phyloP scores from a whole-genome alignment of 805 yeast genomes.

The Saccharomycopsis capsularis region DNA sequence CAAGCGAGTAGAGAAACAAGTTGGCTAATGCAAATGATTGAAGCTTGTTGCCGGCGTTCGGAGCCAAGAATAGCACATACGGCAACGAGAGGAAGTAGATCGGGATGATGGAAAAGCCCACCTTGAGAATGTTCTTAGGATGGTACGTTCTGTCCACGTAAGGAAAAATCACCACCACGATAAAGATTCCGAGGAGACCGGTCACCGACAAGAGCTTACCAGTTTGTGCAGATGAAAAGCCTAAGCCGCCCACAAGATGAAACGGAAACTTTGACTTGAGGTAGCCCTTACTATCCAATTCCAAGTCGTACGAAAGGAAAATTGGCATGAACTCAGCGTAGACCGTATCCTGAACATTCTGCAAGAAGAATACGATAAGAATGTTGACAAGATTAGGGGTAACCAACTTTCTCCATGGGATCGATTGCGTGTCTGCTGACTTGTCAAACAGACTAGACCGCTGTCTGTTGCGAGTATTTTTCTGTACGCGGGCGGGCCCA shows the following conservation, averaged over 20 bases:
- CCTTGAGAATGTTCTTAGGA: slow-evolving; percentile 32
- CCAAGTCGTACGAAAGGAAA: slow-evolving; percentile 36
- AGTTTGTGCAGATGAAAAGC: slow-evolving; percentile 33
- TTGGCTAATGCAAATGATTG: background rate
- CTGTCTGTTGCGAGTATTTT: background rate
- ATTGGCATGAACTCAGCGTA: slow-evolving; percentile 52
- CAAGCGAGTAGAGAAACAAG: slow-evolving; percentile 16
- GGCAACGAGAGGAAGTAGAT: slow-evolving; percentile 37
- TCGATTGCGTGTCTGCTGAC: slow-evolving; percentile 19
- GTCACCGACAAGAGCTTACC: slow-evolving; percentile 39
- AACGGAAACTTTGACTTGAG: slow-evolving; percentile 35
- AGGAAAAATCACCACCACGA: slow-evolving; percentile 40
- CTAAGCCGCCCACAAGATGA: slow-evolving; percentile 40
- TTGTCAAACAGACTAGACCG: background rate
- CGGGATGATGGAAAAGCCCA: slow-evolving; percentile 33
- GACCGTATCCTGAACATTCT: slow-evolving; percentile 37
- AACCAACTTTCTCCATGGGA: slow-evolving; percentile 28
- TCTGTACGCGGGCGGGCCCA: background rate
- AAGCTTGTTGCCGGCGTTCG: slow-evolving; percentile 14
- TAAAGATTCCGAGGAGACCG: slow-evolving; percentile 38
- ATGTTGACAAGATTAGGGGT: slow-evolving; percentile 34
- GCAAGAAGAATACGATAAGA: slow-evolving; percentile 29
- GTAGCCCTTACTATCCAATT: slow-evolving; percentile 25
- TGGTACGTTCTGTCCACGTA: slow-evolving; percentile 35
- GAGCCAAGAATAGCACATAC: slow-evolving; percentile 35